Evolutionary conservation across 2,329 filamentous ascomycete species (phyloP).

Genomic region (Dactylellina haptotyla): DNA sequence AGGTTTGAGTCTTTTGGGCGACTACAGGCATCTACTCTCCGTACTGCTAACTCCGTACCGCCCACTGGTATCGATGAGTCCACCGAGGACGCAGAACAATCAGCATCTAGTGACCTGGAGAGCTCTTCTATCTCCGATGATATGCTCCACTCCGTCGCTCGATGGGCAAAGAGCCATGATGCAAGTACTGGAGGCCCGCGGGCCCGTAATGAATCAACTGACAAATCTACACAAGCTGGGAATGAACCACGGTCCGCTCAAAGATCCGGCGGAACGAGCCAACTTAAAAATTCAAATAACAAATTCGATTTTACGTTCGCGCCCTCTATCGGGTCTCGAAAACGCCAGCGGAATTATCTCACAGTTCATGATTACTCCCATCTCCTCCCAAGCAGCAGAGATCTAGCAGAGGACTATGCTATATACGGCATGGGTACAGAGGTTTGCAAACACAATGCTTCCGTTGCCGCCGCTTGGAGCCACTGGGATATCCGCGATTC

Average conservation of each 20-base stretch:
- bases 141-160: conserved; percentile 28
- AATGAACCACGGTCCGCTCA: conserved; percentile 36
- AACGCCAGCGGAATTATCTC: conserved; percentile 62
- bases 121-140: conserved; percentile 43
- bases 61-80: conserved; percentile 17
- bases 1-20: conserved; percentile 74
- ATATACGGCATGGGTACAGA: conserved; percentile 85
- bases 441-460: conserved; percentile 85
- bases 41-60: conserved; percentile 58
- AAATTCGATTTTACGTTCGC: conserved; percentile 25
- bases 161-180: conserved; percentile 32
- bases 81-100: conserved; percentile 37
- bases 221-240: conserved; percentile 34
- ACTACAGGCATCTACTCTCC: conserved; percentile 66
- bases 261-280: conserved; percentile 36
- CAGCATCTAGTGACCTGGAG: conserved; percentile 26
- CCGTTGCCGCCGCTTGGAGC: conserved; percentile 76
- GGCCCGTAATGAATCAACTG: conserved; percentile 43
- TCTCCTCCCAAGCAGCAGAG: conserved; percentile 79
- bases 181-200: conserved; percentile 13
- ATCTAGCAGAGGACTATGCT: conserved; percentile 80
- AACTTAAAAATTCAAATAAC: conserved; percentile 39
- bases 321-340: conserved; percentile 23
- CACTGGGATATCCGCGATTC: conserved; percentile 78
- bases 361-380: conserved; percentile 76